Evolutionary conservation across 2,329 filamentous ascomycete genomes (phyloP).

Genomic region (Colletotrichum sidae): DNA sequence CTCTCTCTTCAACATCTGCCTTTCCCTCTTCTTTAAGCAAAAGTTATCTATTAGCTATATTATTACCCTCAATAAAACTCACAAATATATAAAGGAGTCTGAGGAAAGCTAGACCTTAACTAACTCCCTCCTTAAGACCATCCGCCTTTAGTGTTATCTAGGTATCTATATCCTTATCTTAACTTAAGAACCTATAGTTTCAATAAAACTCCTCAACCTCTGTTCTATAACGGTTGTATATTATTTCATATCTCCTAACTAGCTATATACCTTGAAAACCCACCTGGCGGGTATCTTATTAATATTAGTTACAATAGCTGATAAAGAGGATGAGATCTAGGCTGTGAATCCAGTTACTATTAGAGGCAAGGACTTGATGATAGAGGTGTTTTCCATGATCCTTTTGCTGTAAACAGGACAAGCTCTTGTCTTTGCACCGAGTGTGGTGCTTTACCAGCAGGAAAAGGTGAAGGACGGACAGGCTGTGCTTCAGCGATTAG

Average conservation of each 20-base stretch:
- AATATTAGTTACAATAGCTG: constrained; percentile 1
- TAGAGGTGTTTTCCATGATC: constrained; percentile 55
- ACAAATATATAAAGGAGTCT: constrained; percentile 77
- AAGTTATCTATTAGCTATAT: constrained; percentile 63
- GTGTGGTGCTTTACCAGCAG: constrained; percentile 44
- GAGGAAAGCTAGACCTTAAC: constrained; percentile 69
- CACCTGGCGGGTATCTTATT: constrained; percentile 46
- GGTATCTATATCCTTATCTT: constrained; percentile 76
- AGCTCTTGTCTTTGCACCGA: constrained; percentile 60
- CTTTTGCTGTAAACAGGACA: constrained; percentile 57
- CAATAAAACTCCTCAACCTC: constrained; percentile 74
- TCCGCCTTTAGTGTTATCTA: constrained; percentile 78
- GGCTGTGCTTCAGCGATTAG: constrained; percentile 45
- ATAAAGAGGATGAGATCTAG: neutral
- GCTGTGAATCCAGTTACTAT: constrained; percentile 33
- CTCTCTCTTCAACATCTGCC: constrained; percentile 77
- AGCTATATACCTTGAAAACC: constrained; percentile 43
- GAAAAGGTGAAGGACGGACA: constrained; percentile 26
- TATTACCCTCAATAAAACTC: constrained; percentile 80
- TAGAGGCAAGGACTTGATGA: constrained; percentile 38
- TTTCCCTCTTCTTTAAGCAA: constrained; percentile 73
- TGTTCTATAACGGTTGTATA: constrained; percentile 79
- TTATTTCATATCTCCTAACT: constrained; percentile 66
- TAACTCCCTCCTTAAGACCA: constrained; percentile 68
- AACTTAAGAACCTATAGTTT: constrained; percentile 82